Evolutionary conservation across 2,329 filamentous ascomycete genomes (phyloP), one percentile per base, ranked within the genome.

Genomic region (Ophiostoma triangulosporum): DNA sequence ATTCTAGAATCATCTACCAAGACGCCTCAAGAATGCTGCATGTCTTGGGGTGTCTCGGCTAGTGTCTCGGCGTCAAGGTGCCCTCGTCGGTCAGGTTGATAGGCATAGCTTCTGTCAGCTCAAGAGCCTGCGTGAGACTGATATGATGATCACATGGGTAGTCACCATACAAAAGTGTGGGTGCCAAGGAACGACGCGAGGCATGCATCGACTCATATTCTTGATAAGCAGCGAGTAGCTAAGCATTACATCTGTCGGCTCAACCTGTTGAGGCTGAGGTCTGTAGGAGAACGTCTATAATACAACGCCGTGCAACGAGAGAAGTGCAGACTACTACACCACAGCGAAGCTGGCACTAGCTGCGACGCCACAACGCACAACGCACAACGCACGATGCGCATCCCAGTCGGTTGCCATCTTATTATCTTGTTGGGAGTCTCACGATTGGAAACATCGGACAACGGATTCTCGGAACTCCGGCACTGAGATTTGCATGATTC

Each of bases 1-100:
- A 11, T 48, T 46, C 51, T 48, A 48, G 51, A 53, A 53, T 12
- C 29, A 36, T 36, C 51, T 36, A 53, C 43, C 51, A 53, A 48
- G 51, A 38, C n/a, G 26, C 17, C 12, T 17, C 26, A 29, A 43
- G 31, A 31, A 51, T 51, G 36, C 35, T 31, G 43, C 35, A 33
- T 22, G 33, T 48, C 50, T 52, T 52, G 50, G 50, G 17, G 22
- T 14, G 45, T 26, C 33, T 49, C 45, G 32, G 45, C 33, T 53
- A 49, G 52, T 32, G 52, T 29, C 52, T 53, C 17, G 52, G 52
- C 52, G 22, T 20, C 8, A 20, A 29, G 24, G 6, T 17, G n/a
- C n/a, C 14, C 22, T 49, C 32, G 4, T 49, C 17, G 14, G 36
- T 40, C 36, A n/a, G 5, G 24, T 4, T 29, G 40, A 45, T 45